Evolutionary conservation across 495 filamentous ascomycete genomes (phyloP).

Genomic region (Penicillium robsamsonii): DNA sequence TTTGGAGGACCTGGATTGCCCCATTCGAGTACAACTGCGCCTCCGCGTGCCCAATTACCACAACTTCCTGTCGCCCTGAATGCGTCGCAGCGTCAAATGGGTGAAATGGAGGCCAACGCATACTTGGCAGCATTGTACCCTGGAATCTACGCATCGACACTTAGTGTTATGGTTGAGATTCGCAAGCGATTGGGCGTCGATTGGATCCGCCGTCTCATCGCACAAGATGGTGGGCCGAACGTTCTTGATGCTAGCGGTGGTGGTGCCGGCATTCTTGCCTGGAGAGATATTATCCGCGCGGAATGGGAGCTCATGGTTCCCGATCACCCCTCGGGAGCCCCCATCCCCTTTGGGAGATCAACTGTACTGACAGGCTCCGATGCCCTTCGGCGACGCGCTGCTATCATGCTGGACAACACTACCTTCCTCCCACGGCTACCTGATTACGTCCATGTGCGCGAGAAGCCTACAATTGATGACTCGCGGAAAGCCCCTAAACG

Average conservation of each 20-base stretch:
- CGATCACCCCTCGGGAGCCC: constrained; percentile 37
- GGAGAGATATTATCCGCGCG: constrained; percentile 76
- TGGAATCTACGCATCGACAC: constrained; percentile 69
- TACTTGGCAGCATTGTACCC: constrained; percentile 79
- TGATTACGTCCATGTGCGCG: constrained; percentile 71
- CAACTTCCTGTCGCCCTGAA: constrained; percentile 70
- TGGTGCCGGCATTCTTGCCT: constrained; percentile 81
- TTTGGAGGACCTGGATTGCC: constrained; percentile 78
- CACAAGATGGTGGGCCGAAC: constrained; percentile 66
- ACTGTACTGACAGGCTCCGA: constrained; percentile 62
- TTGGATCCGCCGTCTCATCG: constrained; percentile 71
- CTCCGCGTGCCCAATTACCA: constrained; percentile 47
- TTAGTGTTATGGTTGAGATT: constrained; percentile 75
- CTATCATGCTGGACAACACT: constrained; percentile 78
- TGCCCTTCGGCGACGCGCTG: constrained; percentile 71
- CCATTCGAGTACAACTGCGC: constrained; percentile 61
- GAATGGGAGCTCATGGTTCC: constrained; percentile 68
- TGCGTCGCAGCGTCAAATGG: constrained; percentile 69
- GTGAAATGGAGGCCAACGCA: constrained; percentile 81
- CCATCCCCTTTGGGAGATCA: constrained; percentile 54
- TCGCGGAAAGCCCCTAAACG: constrained; percentile 49
- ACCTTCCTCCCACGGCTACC: constrained; percentile 89
- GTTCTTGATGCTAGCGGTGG: constrained; percentile 84
- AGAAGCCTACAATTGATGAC: constrained; percentile 47
- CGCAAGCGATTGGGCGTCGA: constrained; percentile 77